phyloP scores from a whole-genome alignment of 2,329 filamentous ascomycete species.

The Diaporthe citri region DNA sequence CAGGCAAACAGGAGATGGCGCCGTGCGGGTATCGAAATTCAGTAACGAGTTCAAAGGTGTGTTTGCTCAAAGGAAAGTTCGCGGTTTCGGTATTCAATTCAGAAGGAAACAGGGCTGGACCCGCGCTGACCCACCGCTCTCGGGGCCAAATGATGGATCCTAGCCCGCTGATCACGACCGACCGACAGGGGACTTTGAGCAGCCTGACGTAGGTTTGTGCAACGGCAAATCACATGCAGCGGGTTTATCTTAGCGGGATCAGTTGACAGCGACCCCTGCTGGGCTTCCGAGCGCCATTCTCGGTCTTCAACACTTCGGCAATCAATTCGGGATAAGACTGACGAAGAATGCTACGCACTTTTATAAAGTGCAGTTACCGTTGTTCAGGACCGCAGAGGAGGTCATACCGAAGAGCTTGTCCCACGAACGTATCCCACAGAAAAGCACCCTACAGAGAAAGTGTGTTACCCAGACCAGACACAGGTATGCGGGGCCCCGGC shows the following conservation, averaged over 20 bases:
- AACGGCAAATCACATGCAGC: constrained; percentile 26
- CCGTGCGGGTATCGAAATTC: not conserved
- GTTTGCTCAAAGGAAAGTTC: not conserved
- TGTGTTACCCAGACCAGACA: not conserved
- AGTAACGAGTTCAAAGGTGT: not conserved
- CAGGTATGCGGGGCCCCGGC: not conserved
- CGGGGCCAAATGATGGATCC: constrained; percentile 15
- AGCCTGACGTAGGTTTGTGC: constrained; percentile 7
- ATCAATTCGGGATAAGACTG: not conserved
- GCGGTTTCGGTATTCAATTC: constrained; percentile 28
- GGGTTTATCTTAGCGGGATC: constrained; percentile 26
- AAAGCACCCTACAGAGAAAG: not conserved
- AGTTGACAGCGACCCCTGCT: not conserved
- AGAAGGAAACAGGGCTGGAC: not conserved
- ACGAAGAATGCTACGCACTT: not conserved
- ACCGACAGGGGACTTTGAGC: constrained; percentile 14
- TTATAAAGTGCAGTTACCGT: not conserved
- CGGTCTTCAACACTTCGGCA: not conserved
- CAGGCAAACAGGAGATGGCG: not conserved
- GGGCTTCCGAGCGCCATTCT: not conserved
- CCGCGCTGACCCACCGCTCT: constrained; percentile 8
- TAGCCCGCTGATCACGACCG: constrained; percentile 24
- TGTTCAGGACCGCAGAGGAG: not conserved
- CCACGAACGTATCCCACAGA: not conserved
- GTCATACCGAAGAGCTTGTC: no score